Percentiles rank a stretch among this genome's conserved stretches.
These are phyloP conservation scores for Lactarius tabidus DNA, from an alignment of 768 basidiomycete species.

Conservation along the genomic window DNA sequence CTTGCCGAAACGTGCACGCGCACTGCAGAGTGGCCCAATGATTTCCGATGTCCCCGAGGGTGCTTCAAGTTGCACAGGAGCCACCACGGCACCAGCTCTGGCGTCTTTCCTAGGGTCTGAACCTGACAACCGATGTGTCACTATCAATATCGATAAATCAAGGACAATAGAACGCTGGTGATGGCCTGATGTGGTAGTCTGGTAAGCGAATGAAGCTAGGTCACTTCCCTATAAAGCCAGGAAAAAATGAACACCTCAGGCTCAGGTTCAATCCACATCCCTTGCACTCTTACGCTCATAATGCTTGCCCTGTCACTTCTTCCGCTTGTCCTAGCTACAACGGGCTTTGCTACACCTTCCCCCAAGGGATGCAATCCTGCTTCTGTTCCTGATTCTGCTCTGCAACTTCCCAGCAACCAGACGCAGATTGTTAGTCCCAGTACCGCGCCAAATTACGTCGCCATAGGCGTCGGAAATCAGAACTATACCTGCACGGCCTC, in stretches of 20 bases:
- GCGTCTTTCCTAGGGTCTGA: too few relatives aligned
- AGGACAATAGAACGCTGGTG: too few relatives aligned
- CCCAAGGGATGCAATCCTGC: too few relatives aligned
- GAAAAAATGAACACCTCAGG: too few relatives aligned
- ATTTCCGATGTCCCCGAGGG: background rate
- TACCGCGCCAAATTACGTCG: background rate
- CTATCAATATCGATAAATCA: background rate
- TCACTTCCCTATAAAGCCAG: background rate
- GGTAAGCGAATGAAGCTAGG: too few relatives aligned
- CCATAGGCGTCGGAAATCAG: constrained; percentile 1
- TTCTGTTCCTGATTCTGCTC: background rate
- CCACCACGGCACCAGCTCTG: background rate
- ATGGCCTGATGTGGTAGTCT: too few relatives aligned
- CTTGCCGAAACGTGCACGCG: background rate
- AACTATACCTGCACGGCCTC: constrained; percentile 8
- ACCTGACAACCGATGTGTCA: background rate
- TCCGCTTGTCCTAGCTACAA: background rate
- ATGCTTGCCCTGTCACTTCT: constrained; percentile 1
- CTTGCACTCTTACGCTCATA: too few relatives aligned
- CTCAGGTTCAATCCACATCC: too few relatives aligned
- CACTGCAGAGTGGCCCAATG: background rate
- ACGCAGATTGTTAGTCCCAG: background rate
- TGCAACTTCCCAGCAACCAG: background rate
- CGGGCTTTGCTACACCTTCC: background rate
- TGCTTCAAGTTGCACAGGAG: background rate